Percentiles rank a stretch among this genome's conserved stretches.
phyloP scores from a whole-genome alignment of 805 yeast genomes.

The Lipomyces orientalis region DNA sequence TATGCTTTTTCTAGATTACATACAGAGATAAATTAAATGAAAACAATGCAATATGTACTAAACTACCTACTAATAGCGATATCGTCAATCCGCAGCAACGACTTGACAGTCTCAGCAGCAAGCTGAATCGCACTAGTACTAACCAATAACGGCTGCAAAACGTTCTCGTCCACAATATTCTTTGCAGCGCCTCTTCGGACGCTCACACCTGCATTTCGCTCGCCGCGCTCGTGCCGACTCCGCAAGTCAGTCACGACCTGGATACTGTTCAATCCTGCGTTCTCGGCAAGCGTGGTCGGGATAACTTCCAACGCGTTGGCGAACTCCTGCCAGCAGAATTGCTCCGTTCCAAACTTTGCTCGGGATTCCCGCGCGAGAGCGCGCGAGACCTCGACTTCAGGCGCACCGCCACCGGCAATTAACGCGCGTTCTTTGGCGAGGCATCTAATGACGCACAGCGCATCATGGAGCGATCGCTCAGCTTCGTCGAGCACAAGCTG shows the following conservation, averaged over 20 bases:
- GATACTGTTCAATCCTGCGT: constrained; percentile 91
- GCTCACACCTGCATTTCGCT: constrained; percentile 91
- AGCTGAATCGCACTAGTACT: constrained; percentile 91
- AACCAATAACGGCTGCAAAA: constrained; percentile 93
- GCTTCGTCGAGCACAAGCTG: constrained; percentile 89
- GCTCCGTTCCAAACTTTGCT: constrained; percentile 80
- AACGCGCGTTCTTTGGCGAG: constrained; percentile 84
- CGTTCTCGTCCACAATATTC: constrained; percentile 90
- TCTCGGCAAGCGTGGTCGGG: constrained; percentile 93
- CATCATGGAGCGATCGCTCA: constrained; percentile 96
- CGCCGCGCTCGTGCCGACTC: constrained; percentile 89
- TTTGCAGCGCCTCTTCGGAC: constrained; percentile 93
- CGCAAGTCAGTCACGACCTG: constrained; percentile 91
- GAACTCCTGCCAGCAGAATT: constrained; percentile 88
- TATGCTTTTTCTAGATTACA: no score
- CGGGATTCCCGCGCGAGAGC: constrained; percentile 73
- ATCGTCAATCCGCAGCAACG: constrained; percentile 95
- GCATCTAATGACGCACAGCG: constrained; percentile 90
- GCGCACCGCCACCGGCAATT: constrained; percentile 99
- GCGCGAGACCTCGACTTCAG: constrained; percentile 88
- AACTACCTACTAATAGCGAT: constrained; percentile 83
- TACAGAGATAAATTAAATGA: neutral
- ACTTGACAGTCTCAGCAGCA: constrained; percentile 96
- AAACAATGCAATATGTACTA: no score
- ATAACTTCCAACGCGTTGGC: constrained; percentile 90